Evolutionary conservation across 2,329 filamentous ascomycete species (phyloP).

Genomic region (Alternaria novae-zelandiae): DNA sequence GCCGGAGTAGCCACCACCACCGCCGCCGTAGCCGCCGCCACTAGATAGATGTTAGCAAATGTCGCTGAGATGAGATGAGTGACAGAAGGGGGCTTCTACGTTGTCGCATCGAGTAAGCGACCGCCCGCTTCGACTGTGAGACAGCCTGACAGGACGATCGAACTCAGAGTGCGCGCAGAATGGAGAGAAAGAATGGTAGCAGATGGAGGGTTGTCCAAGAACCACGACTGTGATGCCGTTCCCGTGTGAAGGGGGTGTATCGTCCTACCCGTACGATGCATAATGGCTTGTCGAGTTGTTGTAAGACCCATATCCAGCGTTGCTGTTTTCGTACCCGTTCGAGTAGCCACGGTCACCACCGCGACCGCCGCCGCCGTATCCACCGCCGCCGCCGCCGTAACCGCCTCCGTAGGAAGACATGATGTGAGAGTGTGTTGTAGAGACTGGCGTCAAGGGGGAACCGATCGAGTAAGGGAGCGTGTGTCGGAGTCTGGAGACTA

Average conservation of each 20-base stretch:
- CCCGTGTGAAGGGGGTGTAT: conserved; percentile 45
- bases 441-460: conserved; percentile 39
- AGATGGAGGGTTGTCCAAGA: conserved; percentile 38
- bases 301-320: conserved; percentile 53
- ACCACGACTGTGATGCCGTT: conserved; percentile 49
- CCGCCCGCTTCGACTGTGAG: conserved; percentile 28
- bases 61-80: conserved; percentile 6
- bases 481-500: conserved; percentile 19
- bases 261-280: conserved; percentile 54
- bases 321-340: conserved; percentile 59
- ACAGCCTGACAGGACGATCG: conserved; percentile 29
- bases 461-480: conserved; percentile 27
- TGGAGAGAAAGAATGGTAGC: conserved; percentile 33
- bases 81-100: conserved; percentile 38
- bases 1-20: conserved; percentile 62
- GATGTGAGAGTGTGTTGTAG: conserved; percentile 47
- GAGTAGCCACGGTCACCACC: conserved; percentile 59
- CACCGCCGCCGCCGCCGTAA: conserved; percentile 57
- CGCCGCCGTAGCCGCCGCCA: conserved; percentile 47
- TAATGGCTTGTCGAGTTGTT: conserved; percentile 54
- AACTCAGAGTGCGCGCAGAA: conserved; percentile 41
- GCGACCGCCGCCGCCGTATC: conserved; percentile 53
- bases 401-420: conserved; percentile 76
- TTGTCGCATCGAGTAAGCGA: conserved; percentile 36
- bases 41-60: conserved; percentile 39